phyloP scores from a whole-genome alignment of 306 rosid genomes.

The Alnus rubra region DNA sequence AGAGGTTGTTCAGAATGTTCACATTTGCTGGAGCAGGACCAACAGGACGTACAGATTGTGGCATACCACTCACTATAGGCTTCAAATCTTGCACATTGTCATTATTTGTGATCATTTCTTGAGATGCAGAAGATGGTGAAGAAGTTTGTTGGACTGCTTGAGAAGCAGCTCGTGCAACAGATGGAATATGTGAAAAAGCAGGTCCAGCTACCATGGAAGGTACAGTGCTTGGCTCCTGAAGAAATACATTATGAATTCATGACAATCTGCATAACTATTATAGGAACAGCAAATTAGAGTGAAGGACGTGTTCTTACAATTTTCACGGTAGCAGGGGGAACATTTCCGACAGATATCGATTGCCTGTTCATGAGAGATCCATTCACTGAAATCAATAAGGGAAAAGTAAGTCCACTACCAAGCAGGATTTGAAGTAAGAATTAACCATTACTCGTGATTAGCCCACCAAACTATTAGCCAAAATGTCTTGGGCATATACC shows the following conservation, averaged over 20 bases:
- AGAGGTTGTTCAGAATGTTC: conserved; percentile 81
- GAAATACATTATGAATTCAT: conserved; percentile 27
- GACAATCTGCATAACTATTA: conserved; percentile 20
- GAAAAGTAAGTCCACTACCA: conserved; percentile 26
- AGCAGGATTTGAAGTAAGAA: conserved; percentile 25
- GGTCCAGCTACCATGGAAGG: conserved; percentile 77
- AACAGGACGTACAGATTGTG: conserved; percentile 74
- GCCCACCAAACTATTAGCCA: conserved; percentile 15
- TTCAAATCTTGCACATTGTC: conserved; percentile 77
- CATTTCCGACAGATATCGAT: conserved; percentile 59
- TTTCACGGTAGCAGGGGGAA: conserved; percentile 83
- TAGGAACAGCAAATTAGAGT: conserved; percentile 14
- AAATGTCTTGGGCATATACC: conserved; percentile 8
- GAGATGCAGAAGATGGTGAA: conserved; percentile 84
- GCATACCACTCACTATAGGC: conserved; percentile 58
- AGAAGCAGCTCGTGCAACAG: conserved; percentile 68
- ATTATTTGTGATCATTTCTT: conserved; percentile 69
- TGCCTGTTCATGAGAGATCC: conserved; percentile 77
- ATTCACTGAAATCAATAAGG: conserved; percentile 55
- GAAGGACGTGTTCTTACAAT: conserved; percentile 55
- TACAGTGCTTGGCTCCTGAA: conserved; percentile 85
- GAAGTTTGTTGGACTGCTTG: conserved; percentile 91
- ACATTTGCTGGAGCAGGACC: conserved; percentile 72
- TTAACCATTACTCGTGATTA: conserved; percentile 20
- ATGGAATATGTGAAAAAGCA: conserved; percentile 59